Conservation (phyloP, 1,284 basidiomycete genomes). For the Malassezia caprae region DNA sequence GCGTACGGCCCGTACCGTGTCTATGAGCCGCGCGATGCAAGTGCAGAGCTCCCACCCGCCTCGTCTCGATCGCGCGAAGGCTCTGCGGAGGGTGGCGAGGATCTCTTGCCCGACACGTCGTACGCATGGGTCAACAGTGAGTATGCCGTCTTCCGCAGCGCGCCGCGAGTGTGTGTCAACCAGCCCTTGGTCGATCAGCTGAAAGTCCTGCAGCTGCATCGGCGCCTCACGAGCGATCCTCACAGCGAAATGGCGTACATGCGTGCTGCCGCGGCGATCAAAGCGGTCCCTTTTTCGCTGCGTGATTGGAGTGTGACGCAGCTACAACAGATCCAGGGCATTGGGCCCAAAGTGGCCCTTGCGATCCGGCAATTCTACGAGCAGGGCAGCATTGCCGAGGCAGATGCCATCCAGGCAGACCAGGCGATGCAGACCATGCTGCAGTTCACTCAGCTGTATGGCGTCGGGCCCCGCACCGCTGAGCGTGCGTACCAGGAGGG, state of each 20-base stretch:
- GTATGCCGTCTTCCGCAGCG: constrained; percentile 6
- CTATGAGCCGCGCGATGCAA: background rate
- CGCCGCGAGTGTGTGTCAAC: constrained; percentile 21
- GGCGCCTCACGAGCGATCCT: constrained; percentile 28
- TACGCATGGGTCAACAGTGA: constrained; percentile 3
- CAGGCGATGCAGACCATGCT: constrained; percentile 29
- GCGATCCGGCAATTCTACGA: constrained; percentile 32
- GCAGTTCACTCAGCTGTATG: constrained; percentile 34
- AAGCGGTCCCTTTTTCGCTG: constrained; percentile 32
- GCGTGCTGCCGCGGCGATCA: constrained; percentile 35
- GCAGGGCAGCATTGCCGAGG: constrained; percentile 29
- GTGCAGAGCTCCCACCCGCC: background rate
- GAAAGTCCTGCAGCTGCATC: constrained; percentile 32
- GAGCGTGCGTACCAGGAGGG: constrained; percentile 34
- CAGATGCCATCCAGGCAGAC: constrained; percentile 29
- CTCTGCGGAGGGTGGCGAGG: background rate
- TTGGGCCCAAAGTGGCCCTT: constrained; percentile 33
- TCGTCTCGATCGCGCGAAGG: background rate
- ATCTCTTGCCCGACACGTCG: background rate
- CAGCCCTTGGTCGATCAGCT: constrained; percentile 35
- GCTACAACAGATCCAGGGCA: constrained; percentile 31
- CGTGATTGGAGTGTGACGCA: background rate
- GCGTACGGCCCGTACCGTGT: background rate
- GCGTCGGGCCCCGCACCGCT: constrained; percentile 36
- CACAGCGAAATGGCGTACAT: constrained; percentile 38